Evolutionary conservation across 805 yeast species (phyloP).

Genomic region (Saccharomycopsis schoenii): DNA sequence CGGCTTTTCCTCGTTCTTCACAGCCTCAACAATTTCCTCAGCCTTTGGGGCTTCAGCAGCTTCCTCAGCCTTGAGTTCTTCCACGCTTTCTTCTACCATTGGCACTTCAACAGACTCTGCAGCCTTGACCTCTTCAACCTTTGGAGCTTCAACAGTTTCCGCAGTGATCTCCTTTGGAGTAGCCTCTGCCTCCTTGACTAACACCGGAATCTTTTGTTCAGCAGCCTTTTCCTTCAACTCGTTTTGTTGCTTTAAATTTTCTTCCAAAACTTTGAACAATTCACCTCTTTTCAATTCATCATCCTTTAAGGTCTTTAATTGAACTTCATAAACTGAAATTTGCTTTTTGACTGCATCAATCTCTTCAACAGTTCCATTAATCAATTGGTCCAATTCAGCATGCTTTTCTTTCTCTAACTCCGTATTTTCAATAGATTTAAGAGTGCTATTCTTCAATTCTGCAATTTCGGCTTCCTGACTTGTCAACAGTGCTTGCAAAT

Average conservation of each 20-base stretch:
- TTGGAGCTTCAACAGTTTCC: neutral
- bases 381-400: slow-evolving; percentile 7
- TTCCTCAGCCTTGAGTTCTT: neutral
- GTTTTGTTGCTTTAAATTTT: slow-evolving; percentile 14
- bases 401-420: slow-evolving; percentile 12
- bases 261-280: slow-evolving; percentile 6
- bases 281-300: slow-evolving; percentile 7
- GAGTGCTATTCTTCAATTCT: neutral
- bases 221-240: slow-evolving; percentile 10
- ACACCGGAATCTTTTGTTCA: too few relatives aligned
- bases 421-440: slow-evolving; percentile 1
- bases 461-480: slow-evolving; percentile 2
- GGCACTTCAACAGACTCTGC: neutral
- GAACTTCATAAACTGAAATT: slow-evolving; percentile 8
- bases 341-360: slow-evolving; percentile 5
- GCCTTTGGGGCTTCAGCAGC: neutral
- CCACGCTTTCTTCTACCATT: neutral
- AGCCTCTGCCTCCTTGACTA: neutral
- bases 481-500: neutral
- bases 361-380: slow-evolving; percentile 6
- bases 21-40: neutral
- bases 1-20: neutral
- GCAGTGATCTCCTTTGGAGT: neutral
- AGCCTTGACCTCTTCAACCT: neutral
- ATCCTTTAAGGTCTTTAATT: slow-evolving; percentile 8